Percentiles rank a stretch among this genome's conserved stretches.
These are phyloP conservation scores for Candida nanaspora DNA, from an alignment of 805 yeast species.

Conservation along the genomic window DNA sequence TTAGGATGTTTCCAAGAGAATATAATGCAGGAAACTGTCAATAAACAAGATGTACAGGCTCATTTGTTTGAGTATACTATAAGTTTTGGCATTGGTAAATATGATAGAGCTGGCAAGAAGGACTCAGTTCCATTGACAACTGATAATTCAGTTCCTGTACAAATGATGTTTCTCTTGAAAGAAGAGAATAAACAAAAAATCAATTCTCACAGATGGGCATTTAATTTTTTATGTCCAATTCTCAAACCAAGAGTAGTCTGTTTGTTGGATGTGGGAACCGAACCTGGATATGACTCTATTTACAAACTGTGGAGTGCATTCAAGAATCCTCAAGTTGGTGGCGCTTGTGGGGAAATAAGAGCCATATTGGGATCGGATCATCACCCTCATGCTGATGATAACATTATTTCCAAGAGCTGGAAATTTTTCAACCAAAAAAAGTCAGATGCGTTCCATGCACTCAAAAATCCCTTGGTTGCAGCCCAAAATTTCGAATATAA, in stretches of 20 bases:
- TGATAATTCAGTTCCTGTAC: constrained; percentile 61
- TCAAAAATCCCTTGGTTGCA: constrained; percentile 81
- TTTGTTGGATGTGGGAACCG: constrained; percentile 89
- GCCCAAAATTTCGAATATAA: constrained; percentile 96
- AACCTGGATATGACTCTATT: constrained; percentile 79
- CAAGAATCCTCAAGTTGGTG: constrained; percentile 75
- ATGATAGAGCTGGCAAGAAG: constrained; percentile 39
- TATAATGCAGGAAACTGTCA: constrained; percentile 83
- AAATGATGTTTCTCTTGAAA: constrained; percentile 78
- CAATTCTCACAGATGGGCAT: constrained; percentile 94
- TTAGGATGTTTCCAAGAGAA: constrained; percentile 92
- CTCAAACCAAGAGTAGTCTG: constrained; percentile 77
- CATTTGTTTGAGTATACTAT: constrained; percentile 93
- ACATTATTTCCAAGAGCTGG: constrained; percentile 14
- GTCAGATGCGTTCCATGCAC: constrained; percentile 32
- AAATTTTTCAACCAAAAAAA: constrained; percentile 39
- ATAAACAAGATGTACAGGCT: constrained; percentile 71
- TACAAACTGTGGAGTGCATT: constrained; percentile 88
- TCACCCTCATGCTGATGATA: constrained; percentile 23
- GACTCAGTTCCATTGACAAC: constrained; percentile 60
- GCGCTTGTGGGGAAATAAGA: constrained; percentile 95
- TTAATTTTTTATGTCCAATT: constrained; percentile 81
- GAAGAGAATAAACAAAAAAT: constrained; percentile 87
- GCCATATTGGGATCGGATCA: constrained; percentile 43
- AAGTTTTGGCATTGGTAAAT: constrained; percentile 62